phyloP scores from a whole-genome alignment of 164 flowering plant genomes.

The Piper betle region DNA sequence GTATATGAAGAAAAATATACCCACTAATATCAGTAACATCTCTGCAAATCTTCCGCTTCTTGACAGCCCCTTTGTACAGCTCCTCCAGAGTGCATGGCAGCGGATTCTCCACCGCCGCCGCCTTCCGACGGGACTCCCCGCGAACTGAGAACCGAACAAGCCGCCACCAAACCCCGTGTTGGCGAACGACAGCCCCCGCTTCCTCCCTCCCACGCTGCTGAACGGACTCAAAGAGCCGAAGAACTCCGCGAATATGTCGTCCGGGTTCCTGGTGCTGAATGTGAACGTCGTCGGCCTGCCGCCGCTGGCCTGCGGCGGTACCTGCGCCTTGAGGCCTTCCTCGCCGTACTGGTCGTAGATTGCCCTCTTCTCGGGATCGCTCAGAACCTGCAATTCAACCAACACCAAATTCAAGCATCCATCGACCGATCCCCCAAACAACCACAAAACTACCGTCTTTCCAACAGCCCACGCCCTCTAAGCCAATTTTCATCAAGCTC shows the following conservation, averaged over 20 bases:
- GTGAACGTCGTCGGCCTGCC: constrained; percentile 34
- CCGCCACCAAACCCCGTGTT: constrained; percentile 40
- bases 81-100: constrained; percentile 16
- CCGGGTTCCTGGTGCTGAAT: constrained; percentile 43
- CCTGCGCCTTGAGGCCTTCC: constrained; percentile 48
- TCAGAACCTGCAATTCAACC: constrained; percentile 30
- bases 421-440: no score
- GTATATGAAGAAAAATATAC: constrained; percentile 5
- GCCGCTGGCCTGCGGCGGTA: constrained; percentile 41
- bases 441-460: no score
- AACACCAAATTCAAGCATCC: no score
- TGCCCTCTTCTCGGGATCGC: constrained; percentile 50
- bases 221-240: constrained; percentile 44
- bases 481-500: no score
- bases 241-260: constrained; percentile 50
- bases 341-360: constrained; percentile 55
- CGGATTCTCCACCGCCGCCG: constrained; percentile 10
- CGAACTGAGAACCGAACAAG: constrained; percentile 23
- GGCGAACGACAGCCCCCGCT: constrained; percentile 19
- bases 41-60: constrained; percentile 22
- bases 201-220: constrained; percentile 34
- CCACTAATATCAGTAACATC: constrained; percentile 12
- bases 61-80: constrained; percentile 16
- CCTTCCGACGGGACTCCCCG: constrained; percentile 9
- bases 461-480: no score